phyloP scores from a whole-genome alignment of 306 rosid species.

The Rosa persica region DNA sequence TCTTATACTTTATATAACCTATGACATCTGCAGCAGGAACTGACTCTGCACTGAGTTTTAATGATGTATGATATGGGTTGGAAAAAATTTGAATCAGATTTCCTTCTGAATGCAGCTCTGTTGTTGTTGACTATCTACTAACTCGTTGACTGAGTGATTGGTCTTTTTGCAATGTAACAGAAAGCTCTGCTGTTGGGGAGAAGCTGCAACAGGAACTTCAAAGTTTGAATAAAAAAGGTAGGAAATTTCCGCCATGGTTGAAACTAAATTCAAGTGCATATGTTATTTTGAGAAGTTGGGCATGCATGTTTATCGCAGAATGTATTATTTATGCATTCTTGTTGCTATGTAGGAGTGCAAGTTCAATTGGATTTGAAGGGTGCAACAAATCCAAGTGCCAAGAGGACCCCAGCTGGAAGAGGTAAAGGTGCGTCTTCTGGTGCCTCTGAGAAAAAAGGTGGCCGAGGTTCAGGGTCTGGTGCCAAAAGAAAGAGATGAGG shows the following conservation, averaged over 20 bases:
- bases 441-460: slow-evolving; percentile 50
- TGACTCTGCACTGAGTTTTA: not conserved
- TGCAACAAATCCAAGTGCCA: slow-evolving; percentile 52
- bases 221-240: slow-evolving; percentile 79
- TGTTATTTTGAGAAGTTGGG: slow-evolving; percentile 12
- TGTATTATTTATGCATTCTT: slow-evolving; percentile 14
- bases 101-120: not conserved
- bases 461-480: slow-evolving; percentile 60
- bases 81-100: not conserved
- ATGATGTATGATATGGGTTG: not conserved
- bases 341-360: slow-evolving; percentile 49
- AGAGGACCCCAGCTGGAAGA: slow-evolving; percentile 62
- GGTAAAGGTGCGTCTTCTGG: slow-evolving; percentile 63
- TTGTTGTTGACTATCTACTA: not conserved
- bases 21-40: not conserved
- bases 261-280: not conserved
- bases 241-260: slow-evolving; percentile 23
- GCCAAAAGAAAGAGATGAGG: slow-evolving; percentile 83
- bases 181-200: slow-evolving; percentile 54
- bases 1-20: not conserved
- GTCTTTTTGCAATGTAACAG: slow-evolving; percentile 35
- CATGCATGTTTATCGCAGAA: not conserved
- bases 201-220: slow-evolving; percentile 82
- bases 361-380: slow-evolving; percentile 83
- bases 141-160: slow-evolving; percentile 11